Percentiles rank a stretch among this genome's conserved stretches.
Evolutionary conservation across 768 basidiomycete species (phyloP).

Genomic region (Psilocybe azurescens): DNA sequence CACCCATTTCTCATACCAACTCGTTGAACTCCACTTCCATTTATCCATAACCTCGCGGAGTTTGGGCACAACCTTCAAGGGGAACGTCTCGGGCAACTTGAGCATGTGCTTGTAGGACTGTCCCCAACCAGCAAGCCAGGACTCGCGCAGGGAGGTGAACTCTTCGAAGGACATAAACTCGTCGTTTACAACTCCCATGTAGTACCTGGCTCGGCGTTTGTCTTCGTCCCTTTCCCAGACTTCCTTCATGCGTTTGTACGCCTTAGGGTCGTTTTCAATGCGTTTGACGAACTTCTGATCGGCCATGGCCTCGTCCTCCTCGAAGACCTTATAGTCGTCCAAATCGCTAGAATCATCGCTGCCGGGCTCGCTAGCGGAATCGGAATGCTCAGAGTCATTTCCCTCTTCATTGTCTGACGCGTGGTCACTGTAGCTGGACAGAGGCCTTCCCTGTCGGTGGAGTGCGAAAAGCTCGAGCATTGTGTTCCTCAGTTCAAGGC

Average conservation of each 20-base stretch:
- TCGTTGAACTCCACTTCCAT: slow-evolving; percentile 16
- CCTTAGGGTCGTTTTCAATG: slow-evolving; percentile 27
- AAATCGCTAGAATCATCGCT: not conserved
- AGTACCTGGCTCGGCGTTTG: not conserved
- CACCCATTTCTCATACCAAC: slow-evolving; percentile 39
- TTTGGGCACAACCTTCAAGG: slow-evolving; percentile 13
- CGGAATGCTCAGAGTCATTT: not conserved
- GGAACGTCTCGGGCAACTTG: not conserved
- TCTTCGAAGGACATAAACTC: slow-evolving; percentile 35
- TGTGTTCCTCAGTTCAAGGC: slow-evolving; percentile 42
- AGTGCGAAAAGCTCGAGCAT: slow-evolving; percentile 46
- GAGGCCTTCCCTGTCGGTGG: slow-evolving; percentile 17
- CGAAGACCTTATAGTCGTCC: slow-evolving; percentile 14
- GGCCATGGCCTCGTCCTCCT: slow-evolving; percentile 29
- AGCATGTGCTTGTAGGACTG: slow-evolving; percentile 29
- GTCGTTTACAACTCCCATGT: not conserved
- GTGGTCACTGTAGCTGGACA: no score
- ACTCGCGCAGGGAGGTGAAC: slow-evolving; percentile 27
- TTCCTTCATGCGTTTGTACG: slow-evolving; percentile 30
- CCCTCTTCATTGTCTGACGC: not conserved
- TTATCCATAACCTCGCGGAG: slow-evolving; percentile 16
- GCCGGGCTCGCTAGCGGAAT: not conserved
- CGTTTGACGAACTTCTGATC: slow-evolving; percentile 25
- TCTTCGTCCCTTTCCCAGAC: slow-evolving; percentile 24
- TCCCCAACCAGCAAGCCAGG: slow-evolving; percentile 28